Evolutionary conservation across 495 filamentous ascomycete genomes (phyloP).

Genomic region (Platismatia glauca): DNA sequence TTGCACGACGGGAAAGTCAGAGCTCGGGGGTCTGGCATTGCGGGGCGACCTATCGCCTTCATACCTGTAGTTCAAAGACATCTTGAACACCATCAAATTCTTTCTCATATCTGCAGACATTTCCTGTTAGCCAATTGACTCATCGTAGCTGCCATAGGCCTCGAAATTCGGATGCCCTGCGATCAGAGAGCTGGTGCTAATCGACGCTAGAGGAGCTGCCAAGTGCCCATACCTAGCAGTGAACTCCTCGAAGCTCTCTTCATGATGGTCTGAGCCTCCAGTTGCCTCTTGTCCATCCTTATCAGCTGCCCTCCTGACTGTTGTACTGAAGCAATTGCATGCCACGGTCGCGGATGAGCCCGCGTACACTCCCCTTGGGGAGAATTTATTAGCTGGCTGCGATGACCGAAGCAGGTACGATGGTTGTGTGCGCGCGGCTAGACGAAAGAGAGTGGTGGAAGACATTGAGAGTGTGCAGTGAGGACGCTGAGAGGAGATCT

Average conservation of each 20-base stretch:
- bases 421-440: conserved; percentile 60
- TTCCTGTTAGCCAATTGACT: conserved; percentile 27
- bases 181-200: not conserved
- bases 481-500: not conserved
- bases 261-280: conserved; percentile 55
- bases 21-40: not conserved
- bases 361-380: conserved; percentile 4
- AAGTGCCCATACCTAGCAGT: conserved; percentile 71
- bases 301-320: conserved; percentile 18
- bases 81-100: conserved; percentile 97
- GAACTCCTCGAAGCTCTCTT: conserved; percentile 98
- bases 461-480: conserved; percentile 43
- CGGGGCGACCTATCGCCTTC: conserved; percentile 23
- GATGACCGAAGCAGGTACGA: conserved; percentile 41
- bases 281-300: conserved; percentile 8
- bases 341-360: conserved; percentile 1
- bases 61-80: conserved; percentile 99
- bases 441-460: conserved; percentile 59
- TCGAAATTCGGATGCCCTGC: not conserved
- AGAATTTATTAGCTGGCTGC: conserved; percentile 14
- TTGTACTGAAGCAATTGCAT: conserved; percentile 23
- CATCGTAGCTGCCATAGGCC: not conserved
- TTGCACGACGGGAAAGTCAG: conserved; percentile 1
- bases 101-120: conserved; percentile 78
- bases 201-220: not conserved